Evolutionary conservation across 73 alveolate species (phyloP), one percentile per base, ranked within the genome.

Genomic region (Effrenium voratum): DNA sequence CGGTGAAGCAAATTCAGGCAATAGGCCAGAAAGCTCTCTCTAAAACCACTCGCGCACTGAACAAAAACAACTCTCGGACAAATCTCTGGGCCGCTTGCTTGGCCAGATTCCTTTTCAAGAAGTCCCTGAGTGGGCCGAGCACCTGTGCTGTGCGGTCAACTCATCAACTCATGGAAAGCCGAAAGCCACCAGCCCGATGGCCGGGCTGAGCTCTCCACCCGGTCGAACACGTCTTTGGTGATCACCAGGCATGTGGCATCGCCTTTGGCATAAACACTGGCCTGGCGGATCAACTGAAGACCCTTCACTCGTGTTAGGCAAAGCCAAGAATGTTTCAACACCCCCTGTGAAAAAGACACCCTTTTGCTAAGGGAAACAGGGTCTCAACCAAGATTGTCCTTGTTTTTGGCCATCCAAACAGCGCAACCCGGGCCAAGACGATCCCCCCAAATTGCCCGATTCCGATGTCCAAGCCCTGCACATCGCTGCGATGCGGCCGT

Each of bases 141-240:
- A 90, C 97, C 97, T 90, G 73, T 32, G 70, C 10, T 34, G 43
- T 16, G 43, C 40, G 30, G 2, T n/a, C 52, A 73, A 24, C 52
- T 50, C 32, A 46, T 0, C n/a, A n/a, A n/a, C n/a, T n/a, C n/a
- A n/a, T 22, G 28, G 16, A 30, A 30, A 2, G 72, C 72, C 72
- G 28, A 0, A 30, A 57, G n/a, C 28, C n/a, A 57, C 16, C 72
- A 22, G 28, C 28, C 28, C 72, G n/a, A n/a, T n/a, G n/a, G n/a
- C n/a, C n/a, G n/a, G n/a, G n/a, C n/a, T n/a, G n/a, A n/a, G n/a
- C n/a, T n/a, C n/a, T 30, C 16, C 52, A 82, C 92, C 92, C 97
- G 55, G 57, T 90, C 97, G 97, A 90, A 90, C 49, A 90, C 97
- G 82, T 77, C 88, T 76, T 90, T 90, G 68, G 97, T 90, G 97